Evolutionary conservation across 805 yeast genomes (phyloP).

Genomic region (Suhomyces canberraensis): DNA sequence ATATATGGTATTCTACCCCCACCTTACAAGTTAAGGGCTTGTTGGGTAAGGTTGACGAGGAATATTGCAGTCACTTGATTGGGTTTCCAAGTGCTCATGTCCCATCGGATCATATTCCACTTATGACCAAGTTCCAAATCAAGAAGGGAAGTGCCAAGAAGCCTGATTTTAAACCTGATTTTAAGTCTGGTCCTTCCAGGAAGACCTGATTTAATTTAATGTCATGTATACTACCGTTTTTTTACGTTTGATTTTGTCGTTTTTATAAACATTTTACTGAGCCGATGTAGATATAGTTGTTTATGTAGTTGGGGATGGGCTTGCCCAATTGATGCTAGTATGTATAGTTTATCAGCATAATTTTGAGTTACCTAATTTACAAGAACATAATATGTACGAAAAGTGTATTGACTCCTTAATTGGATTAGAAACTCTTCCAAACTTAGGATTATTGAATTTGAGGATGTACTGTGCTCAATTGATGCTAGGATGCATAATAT

Average conservation of each 20-base stretch:
- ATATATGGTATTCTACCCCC: conserved; percentile 88
- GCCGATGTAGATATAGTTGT: no score
- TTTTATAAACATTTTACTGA: no score
- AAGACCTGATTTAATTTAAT: conserved; percentile 26
- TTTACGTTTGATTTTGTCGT: neutral
- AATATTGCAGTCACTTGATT: conserved; percentile 70
- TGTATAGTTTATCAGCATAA: no score
- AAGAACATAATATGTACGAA: no score
- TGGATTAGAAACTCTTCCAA: no score
- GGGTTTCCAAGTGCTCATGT: conserved; percentile 93
- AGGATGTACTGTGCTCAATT: no score
- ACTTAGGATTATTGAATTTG: no score
- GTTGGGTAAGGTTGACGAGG: conserved; percentile 78
- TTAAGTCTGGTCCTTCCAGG: conserved; percentile 39
- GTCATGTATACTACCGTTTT: conserved; percentile 4
- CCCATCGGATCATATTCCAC: conserved; percentile 94
- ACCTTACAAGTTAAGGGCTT: conserved; percentile 81
- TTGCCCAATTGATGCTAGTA: no score
- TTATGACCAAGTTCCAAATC: conserved; percentile 74
- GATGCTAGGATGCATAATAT: no score
- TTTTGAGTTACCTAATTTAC: no score
- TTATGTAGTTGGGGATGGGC: no score
- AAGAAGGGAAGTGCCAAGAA: conserved; percentile 42
- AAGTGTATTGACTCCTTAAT: no score
- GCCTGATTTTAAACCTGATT: conserved; percentile 45